phyloP scores from a whole-genome alignment of 1,284 basidiomycete species.

The Trametes pubescens region DNA sequence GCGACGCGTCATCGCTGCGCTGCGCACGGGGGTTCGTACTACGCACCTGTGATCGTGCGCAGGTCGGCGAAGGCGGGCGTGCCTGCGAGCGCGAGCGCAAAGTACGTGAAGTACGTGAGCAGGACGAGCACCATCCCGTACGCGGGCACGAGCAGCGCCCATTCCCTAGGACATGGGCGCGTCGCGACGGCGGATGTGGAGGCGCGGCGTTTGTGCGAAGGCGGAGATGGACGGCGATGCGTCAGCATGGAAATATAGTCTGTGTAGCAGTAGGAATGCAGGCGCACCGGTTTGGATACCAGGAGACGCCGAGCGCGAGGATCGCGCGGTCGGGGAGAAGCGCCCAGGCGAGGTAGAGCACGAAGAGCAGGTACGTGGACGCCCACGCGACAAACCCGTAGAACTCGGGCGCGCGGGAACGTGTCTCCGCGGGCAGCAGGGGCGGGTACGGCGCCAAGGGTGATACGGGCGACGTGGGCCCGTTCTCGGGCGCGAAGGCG shows the following conservation, averaged over 20 bases:
- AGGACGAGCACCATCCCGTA: conserved; percentile 79
- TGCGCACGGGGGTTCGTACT: background rate
- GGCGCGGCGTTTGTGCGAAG: background rate
- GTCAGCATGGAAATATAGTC: conserved; percentile 1
- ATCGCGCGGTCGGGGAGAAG: conserved; percentile 63
- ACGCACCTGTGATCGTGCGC: conserved; percentile 60
- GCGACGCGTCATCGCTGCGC: background rate
- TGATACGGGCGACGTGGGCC: conserved; percentile 58
- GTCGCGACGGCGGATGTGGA: background rate
- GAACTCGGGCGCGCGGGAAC: conserved; percentile 79
- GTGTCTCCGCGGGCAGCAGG: conserved; percentile 49
- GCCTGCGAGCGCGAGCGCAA: conserved; percentile 73
- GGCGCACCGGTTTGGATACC: conserved; percentile 88
- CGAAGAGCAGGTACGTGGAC: conserved; percentile 76
- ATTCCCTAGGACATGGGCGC: conserved; percentile 65
- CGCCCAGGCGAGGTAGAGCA: conserved; percentile 75
- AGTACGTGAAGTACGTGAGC: conserved; percentile 82
- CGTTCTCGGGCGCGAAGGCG: conserved; percentile 22
- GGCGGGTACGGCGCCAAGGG: conserved; percentile 63
- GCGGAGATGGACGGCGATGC: conserved; percentile 34
- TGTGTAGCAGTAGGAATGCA: conserved; percentile 7
- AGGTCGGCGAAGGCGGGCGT: conserved; percentile 78
- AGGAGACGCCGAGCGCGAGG: conserved; percentile 70
- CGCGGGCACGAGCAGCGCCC: conserved; percentile 86
- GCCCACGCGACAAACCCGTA: conserved; percentile 90